phyloP scores from a whole-genome alignment of 2,329 filamentous ascomycete species.

The Purpureocillium takamizusanense region DNA sequence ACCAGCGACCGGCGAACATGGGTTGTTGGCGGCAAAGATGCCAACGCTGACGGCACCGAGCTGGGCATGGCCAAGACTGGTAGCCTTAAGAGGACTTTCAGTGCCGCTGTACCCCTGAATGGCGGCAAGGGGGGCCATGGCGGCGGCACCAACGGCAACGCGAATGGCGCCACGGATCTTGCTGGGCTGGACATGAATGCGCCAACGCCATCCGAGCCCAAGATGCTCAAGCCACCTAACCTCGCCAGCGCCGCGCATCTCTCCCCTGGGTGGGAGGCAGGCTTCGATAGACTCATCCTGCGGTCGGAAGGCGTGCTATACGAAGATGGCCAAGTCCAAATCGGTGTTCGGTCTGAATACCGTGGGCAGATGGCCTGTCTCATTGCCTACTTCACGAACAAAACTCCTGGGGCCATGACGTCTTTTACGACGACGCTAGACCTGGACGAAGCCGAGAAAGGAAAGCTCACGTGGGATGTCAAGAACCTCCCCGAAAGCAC shows the following conservation, averaged over 20 bases:
- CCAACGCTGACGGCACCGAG: slow-evolving; percentile 73
- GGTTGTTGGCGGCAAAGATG: slow-evolving; percentile 95
- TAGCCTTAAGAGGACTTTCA: slow-evolving; percentile 81
- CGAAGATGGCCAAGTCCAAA: slow-evolving; percentile 88
- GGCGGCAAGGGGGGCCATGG: slow-evolving; percentile 39
- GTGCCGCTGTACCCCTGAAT: slow-evolving; percentile 41
- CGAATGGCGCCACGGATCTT: slow-evolving; percentile 55
- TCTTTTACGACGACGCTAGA: slow-evolving; percentile 94
- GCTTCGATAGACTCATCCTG: slow-evolving; percentile 76
- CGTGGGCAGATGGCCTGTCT: slow-evolving; percentile 90
- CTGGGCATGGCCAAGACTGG: slow-evolving; percentile 72
- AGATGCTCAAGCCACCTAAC: slow-evolving; percentile 62
- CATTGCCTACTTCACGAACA: slow-evolving; percentile 94
- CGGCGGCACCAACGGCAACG: slow-evolving; percentile 21
- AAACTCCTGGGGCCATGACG: slow-evolving; percentile 72
- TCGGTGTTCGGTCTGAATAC: slow-evolving; percentile 89
- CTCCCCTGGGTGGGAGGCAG: slow-evolving; percentile 88
- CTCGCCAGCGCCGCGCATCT: slow-evolving; percentile 86
- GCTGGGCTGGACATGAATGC: slow-evolving; percentile 72
- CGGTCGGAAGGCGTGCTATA: slow-evolving; percentile 81
- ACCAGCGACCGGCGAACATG: slow-evolving; percentile 94
- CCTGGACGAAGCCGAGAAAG: slow-evolving; percentile 58
- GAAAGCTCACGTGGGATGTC: slow-evolving; percentile 70
- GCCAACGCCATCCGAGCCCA: slow-evolving; percentile 46
- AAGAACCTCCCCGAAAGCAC: slow-evolving; percentile 82